Evolutionary conservation across 768 basidiomycete species (phyloP), one percentile per base, ranked within the genome.

Genomic region (Termitomyces sp.): DNA sequence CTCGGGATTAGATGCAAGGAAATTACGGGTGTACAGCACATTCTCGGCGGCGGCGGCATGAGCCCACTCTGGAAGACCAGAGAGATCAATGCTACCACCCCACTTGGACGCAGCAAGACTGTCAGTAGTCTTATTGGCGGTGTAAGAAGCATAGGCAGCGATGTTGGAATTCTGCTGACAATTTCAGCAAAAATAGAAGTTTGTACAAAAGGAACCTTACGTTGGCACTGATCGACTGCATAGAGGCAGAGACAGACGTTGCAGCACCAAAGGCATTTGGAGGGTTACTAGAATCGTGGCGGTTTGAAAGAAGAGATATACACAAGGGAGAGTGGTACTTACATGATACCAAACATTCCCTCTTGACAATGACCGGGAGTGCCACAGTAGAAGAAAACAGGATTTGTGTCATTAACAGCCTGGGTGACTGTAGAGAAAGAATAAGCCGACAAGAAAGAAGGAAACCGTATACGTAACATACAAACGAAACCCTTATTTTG

Each of bases 301-400:
- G 13, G 35, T 38, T 33, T 52, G 20, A 43, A n/a, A 11, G 18
- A 41, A 44, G 4, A n/a, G 13, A 8, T 13, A 11, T 3, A 18
- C 48, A 33, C 36, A 44, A 35, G 47, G 24, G 40, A 22, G 1
- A 18, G 18, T 32, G 11, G 35, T 20, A 68, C 73, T 58, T 65
- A 82, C 80, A 88, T 84, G 73, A 88, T 80, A 73, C 88, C 89
- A 68, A 90, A 92, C 89, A 92, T 92, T 65, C 90, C 91, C 79
- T 88, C 85, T 67, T 82, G 70, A 69, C 91, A 92, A 69, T 93
- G 90, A 56, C 64, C 72, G 45, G 86, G 82, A 48, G 82, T 81
- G 60, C 74, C 83, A 71, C 90, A 92, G 77, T 84, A 87, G 83
- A 77, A 90, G 82, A 79, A 90, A 55, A 76, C 77, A n/a, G 88